phyloP scores from a whole-genome alignment of 1,139 yeast species.

The Saccharomyces pastorianus region DNA sequence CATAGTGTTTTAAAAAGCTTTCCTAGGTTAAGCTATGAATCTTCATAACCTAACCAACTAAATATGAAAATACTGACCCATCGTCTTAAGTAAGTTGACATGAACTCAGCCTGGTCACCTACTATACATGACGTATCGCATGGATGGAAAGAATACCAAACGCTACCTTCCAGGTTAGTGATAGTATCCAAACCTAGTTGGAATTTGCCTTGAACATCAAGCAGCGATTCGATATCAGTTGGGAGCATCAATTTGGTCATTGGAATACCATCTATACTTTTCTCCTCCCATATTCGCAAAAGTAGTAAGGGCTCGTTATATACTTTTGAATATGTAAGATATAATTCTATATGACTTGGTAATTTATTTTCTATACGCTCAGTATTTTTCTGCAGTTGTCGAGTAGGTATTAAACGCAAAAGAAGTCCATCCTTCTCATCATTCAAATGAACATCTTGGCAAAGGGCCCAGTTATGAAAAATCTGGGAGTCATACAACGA shows the following conservation, averaged over 20 bases:
- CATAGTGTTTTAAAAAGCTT: neutral
- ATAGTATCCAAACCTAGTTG: conserved; percentile 10
- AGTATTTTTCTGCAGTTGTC: neutral
- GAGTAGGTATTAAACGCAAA: neutral
- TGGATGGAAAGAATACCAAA: conserved; percentile 25
- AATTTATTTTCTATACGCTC: neutral
- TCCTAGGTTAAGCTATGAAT: neutral
- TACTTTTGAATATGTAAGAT: conserved; percentile 11
- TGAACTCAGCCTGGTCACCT: conserved; percentile 9
- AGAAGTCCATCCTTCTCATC: neutral
- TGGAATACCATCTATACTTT: neutral
- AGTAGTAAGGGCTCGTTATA: conserved; percentile 21
- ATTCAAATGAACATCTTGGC: conserved; percentile 1
- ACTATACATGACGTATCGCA: conserved; percentile 26
- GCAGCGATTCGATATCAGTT: conserved; percentile 2
- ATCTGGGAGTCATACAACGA: neutral
- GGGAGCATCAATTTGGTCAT: conserved; percentile 5
- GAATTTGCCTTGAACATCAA: conserved; percentile 3
- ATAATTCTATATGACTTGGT: conserved; percentile 9
- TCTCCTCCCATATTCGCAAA: conserved; percentile 14
- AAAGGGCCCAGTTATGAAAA: conserved; percentile 1
- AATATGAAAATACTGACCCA: conserved; percentile 23
- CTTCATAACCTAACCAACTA: conserved; percentile 24
- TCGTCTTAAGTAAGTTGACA: conserved; percentile 15
- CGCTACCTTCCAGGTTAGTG: conserved; percentile 4